Evolutionary conservation across 495 filamentous ascomycete species (phyloP), one percentile per base, ranked within the genome.

Genomic region (Clohesyomyces aquaticus): DNA sequence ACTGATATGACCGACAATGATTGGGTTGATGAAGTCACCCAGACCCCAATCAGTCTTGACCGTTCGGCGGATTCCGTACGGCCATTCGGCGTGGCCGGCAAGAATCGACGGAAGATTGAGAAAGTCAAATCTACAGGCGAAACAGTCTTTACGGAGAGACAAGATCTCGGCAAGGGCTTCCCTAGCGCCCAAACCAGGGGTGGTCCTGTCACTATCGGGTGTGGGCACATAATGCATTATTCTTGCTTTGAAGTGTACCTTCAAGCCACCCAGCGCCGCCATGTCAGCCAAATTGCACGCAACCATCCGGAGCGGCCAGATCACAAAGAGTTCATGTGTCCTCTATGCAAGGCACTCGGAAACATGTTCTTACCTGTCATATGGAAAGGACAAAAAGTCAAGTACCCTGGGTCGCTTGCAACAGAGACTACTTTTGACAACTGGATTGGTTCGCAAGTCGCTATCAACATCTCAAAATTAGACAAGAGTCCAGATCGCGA

Each of bases 181-280:
- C 87, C 91, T 3, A 75, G 85, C 10, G 78, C 79, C 23, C 82
- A 86, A 41, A 85, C 82, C 9, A 79, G 80, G 41, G 80, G 82
- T n/a, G 95, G 92, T 0, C 90, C 93, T 3, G 89, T 98, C 4
- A 85, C 92, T 8, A 91, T 90, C 42, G 90, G 93, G 27, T 99
- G 94, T 76, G 93, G 92, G 4, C 94, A 99, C 74, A 93, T 98
- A 65, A 99, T 99, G 94, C 94, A 99, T 72, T 99, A 90, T 71
- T 84, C 84, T 29, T 99, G 94, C 75, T 99, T 98, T 70, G 93
- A 97, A 66, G 83, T 87, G 28, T 98, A 97, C 75, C 88, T 88
- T 70, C 82, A 87, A 18, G 88, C 93, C 0, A 94, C 91, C 0
- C 79, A 85, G 50, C 84, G 91, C 52, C 85, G 94, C 47, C 95